Conservation (phyloP, 2,329 filamentous ascomycete species). For the Colletotrichum abscissum region DNA sequence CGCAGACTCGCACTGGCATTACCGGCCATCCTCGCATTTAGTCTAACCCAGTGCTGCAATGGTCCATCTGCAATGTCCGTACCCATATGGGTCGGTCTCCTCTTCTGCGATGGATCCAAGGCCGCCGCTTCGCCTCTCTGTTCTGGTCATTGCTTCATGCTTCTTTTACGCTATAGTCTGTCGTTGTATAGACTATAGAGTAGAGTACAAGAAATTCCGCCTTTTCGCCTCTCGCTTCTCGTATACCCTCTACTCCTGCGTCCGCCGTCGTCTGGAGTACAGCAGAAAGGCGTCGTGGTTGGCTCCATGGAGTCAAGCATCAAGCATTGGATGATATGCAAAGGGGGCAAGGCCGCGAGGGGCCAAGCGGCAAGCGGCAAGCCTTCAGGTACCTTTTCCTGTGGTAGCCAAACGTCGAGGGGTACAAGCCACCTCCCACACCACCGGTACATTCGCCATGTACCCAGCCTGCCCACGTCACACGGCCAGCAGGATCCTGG, state of each 20-base stretch:
- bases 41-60: slow-evolving; percentile 1
- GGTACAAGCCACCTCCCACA: background rate
- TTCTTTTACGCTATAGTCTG: background rate
- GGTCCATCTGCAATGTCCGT: slow-evolving; percentile 14
- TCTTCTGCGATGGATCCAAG: background rate
- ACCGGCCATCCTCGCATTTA: background rate
- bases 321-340: background rate
- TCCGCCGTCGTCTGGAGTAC: slow-evolving; percentile 28
- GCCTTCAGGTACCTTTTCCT: background rate
- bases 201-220: no score
- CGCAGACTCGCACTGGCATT: slow-evolving; percentile 10
- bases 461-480: slow-evolving; percentile 5
- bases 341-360: background rate
- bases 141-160: background rate
- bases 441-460: background rate
- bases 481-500: slow-evolving; percentile 30
- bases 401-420: background rate
- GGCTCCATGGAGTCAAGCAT: background rate
- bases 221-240: background rate
- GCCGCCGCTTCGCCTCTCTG: background rate
- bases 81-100: background rate
- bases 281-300: background rate
- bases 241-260: background rate
- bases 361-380: slow-evolving; percentile 23
- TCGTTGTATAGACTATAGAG: no score